Base-by-base conservation (phyloP, 176 grass and related monocot species). In the Cenchrus americanus region DNA sequence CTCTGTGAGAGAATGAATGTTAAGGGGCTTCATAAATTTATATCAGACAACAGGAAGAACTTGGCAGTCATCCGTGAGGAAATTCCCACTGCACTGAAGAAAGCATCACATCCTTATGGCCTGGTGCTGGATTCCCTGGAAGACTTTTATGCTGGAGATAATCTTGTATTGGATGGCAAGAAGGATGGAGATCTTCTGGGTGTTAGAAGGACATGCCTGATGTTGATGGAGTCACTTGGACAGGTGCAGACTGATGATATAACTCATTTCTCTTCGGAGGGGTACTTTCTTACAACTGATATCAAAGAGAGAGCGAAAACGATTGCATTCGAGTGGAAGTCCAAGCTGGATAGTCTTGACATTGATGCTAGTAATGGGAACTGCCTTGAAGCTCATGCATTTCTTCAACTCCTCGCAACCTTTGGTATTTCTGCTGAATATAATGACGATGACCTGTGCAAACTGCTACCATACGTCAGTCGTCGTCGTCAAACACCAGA, bases 301-400 rank as follows among this genome's bases (percentile, higher is more conserved):
- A 82, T 89, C 50, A 83, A 83, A 82, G 88, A 91, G 69, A 85
- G 75, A 73, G 95, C 95, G 7, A 97, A 92, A 69, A 86, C 27
- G 64, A 94, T 91, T 85, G 92, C 92, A 27, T 70, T 75, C 24
- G 88, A 84, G 66, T 97, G 95, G 95, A 97, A 92, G 71, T 87
- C 81, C 9, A 97, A 94, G 41, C 83, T 97, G 74, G 92, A 92
- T 80, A 44, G 72, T 66, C 84, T 91, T 86, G 90, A 92, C 55
- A 91, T 94, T 90, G 95, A 97, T 87, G 83, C 86, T 10, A 94
- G 92, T 71, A 94, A 89, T 84, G 95, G 95, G 21, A 97, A 97
- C 76, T 97, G 90, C 47, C 75, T 97, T n/a, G 95, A 94, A 89
- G 95, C 92, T 12, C 95, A 97, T 91, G 95, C 95, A 86, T 97